Base-by-base conservation (phyloP, 192 early-diverging fungal genomes). In the Dissophora ornata region DNA sequence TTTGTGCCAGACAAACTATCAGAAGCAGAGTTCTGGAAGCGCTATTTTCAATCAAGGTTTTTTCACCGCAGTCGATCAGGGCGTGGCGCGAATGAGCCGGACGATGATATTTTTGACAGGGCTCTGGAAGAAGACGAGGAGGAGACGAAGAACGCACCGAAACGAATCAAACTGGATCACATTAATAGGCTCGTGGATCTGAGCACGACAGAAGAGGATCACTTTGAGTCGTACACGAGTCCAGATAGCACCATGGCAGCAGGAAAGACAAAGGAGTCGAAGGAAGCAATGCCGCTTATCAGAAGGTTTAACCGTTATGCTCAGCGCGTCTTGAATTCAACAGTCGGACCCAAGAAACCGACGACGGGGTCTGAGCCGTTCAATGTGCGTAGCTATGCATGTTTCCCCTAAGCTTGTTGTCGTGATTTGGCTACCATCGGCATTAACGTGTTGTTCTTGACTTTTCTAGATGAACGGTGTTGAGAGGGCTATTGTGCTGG, bases 261-360 rank as follows among this genome's bases (percentile, higher is more conserved):
- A 18, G 66, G 69, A 58, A 58, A 79, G 25, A 67, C 61, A 42
- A 70, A 69, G 34, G 57, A 52, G 30, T 62, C 48, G 7, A 55
- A 84, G 24, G 83, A 92, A n/a, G 86, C 84, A 16, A 85, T 93
- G 47, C 87, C 94, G 12, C 82, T 98, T 19, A 92, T 98, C 57
- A 78, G 95, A 46, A 78, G 91, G 25, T 95, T 96, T 69, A 98
- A 98, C 67, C 89, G 93, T 45, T 95, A 97, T 59, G 93, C 94
- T 4, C 87, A 91, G 71, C 81, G 90, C 7, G 91, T 97, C 3
- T 71, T 98, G 11, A 86, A 92, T 46, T 65, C 81, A 5, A 62
- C 75, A 9, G 46, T 75, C 2, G 70, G 63, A 34, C 60, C 51
- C 21, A 71, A 67, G 19, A 64, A 68, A 36, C 48, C 62, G 2